Base-by-base conservation (phyloP, 1,284 basidiomycete genomes). In the Phylloporus sp. region DNA sequence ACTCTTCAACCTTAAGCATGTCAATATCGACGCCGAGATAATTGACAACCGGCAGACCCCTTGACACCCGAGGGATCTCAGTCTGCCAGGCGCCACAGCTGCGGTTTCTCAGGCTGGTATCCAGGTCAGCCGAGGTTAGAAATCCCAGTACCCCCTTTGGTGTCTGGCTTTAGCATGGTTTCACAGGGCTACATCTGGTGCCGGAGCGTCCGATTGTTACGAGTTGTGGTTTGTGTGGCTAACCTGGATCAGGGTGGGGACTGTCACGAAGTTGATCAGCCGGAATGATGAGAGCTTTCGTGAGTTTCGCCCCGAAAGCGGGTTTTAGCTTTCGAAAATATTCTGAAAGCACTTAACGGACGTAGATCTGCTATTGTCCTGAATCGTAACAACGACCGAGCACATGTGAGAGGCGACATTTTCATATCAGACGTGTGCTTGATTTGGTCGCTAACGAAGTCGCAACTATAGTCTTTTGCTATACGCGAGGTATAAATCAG, bases 401-500 rank as follows among this genome's bases (percentile, higher is more conserved):
- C 65, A 65, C 76, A 78, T 70, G 76, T 75, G 75, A 69, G 74
- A 67, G 63, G 62, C 61, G 61, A 67, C 58, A 68, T 74, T 75
- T 73, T 75, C 75, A 78, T 74, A 75, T 75, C 70, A 68, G 70
- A 72, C 61, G 61, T 51, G 57, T 68, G 52, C 76, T 77, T 66
- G 70, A 78, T 75, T 77, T 74, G 74, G 76, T 70, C 65, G 67
- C 64, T 62, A 72, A 61, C 64, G 70, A 63, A 64, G 63, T 72
- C 62, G 66, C 72, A 49, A 67, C 62, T 53, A 66, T 56, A 61
- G 70, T 60, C 66, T 66, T 65, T 74, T 69, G 69, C 71, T 76
- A 55, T 65, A 68, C 64, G 67, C 67, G 65, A 66, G 65, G 61
- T 74, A 77, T 74, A 74, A 77, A 74, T 75, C 76, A 47, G 69